Base-by-base conservation (phyloP, 2,329 filamentous ascomycete species). In the Coniella vitis region DNA sequence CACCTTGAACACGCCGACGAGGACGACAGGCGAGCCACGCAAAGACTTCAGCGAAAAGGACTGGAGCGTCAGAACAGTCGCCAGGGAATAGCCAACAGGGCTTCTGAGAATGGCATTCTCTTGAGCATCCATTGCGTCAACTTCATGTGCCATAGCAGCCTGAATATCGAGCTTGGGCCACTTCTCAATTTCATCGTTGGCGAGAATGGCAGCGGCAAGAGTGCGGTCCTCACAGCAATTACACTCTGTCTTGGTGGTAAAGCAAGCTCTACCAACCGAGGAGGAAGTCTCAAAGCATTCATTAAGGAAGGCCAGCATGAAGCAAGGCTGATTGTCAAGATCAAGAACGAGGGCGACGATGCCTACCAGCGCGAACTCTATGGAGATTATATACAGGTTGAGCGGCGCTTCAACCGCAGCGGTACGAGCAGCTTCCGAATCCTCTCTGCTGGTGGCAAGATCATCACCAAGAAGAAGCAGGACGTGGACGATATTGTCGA, bases 111-210 rank as follows among this genome's bases (percentile, higher is more conserved):
- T 57, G 90, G 89, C 1, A 91, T 97, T 47, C 85, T 97, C 40
- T 86, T 95, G 64, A 84, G 84, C 54, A 86, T 97, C 48, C 86
- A 83, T 34, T 94, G 90, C 64, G 79, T 82, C 58, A 96, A 96
- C 64, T 97, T 97, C 67, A 97, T 97, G 93, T 97, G 91, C 61
- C 93, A 98, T 64, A 74, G 82, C 38, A 83, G 84, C 48, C 76
- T 97, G 16, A 81, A 85, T 38, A 86, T 95, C 52, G 79, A 86
- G 49, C 74, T 98, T n/a, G 93, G 93, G 0, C 93, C 93, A 0
- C 72, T 96, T 34, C 94, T 98, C 65, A 98, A 98, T 67, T 98
- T 98, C 67, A 90, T 98, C 54, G 90, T 96, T 48, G 93, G 93
- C 14, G 90, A 95, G 65, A 98, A 98, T 63, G 93, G 93, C 29